Evolutionary conservation across 805 yeast species (phyloP).

Genomic region (Teunomyces stri): DNA sequence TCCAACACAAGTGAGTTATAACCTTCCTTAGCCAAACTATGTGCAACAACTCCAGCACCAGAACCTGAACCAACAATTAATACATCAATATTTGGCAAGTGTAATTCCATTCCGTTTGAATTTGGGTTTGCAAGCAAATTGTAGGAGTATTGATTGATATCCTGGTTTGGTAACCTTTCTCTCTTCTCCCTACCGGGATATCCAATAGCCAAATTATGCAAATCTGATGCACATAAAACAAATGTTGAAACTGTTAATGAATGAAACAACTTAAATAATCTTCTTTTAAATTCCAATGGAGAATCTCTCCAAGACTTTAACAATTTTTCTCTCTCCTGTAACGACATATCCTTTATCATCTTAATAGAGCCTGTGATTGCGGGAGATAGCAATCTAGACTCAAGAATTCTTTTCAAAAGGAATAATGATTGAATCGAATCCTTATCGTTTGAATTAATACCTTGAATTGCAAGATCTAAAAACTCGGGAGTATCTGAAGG

Average conservation of each 20-base stretch:
- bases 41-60: slow-evolving; percentile 54
- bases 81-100: slow-evolving; percentile 41
- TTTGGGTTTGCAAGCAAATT: slow-evolving; percentile 30
- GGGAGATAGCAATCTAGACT: slow-evolving; percentile 31
- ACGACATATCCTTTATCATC: slow-evolving; percentile 34
- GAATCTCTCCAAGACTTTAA: slow-evolving; percentile 42
- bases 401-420: slow-evolving; percentile 23
- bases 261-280: slow-evolving; percentile 29
- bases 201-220: slow-evolving; percentile 36
- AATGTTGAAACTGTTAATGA: slow-evolving; percentile 26
- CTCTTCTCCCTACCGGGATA: slow-evolving; percentile 36
- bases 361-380: slow-evolving; percentile 33
- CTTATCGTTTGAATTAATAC: slow-evolving; percentile 15
- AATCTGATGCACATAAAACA: slow-evolving; percentile 26
- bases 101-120: slow-evolving; percentile 26
- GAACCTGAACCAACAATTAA: slow-evolving; percentile 52
- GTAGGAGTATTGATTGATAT: slow-evolving; percentile 16
- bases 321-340: slow-evolving; percentile 28
- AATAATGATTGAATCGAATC: slow-evolving; percentile 23
- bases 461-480: slow-evolving; percentile 13
- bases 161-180: slow-evolving; percentile 22
- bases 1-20: slow-evolving; percentile 46
- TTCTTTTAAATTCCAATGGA: slow-evolving; percentile 32
- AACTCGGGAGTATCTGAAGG: slow-evolving; percentile 32
- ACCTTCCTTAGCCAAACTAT: slow-evolving; percentile 43